These are phyloP conservation scores for Melanomma pulvis-pyrius DNA, from an alignment of 495 filamentous ascomycete genomes.

Conservation along the genomic window DNA sequence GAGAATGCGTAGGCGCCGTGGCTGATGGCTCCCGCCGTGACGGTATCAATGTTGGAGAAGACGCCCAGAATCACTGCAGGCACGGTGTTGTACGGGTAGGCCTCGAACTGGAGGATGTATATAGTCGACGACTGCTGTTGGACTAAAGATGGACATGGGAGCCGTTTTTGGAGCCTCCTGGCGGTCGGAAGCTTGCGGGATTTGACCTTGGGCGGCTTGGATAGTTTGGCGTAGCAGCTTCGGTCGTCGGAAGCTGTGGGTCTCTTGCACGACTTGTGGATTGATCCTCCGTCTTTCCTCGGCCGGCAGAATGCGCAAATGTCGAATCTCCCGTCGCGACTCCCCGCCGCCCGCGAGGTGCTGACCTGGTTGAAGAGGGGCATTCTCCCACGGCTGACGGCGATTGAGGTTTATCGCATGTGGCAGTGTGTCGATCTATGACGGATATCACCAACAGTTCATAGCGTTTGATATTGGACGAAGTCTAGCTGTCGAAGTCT, in stretches of 20 bases:
- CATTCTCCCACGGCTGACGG: neutral
- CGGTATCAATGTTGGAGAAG: neutral
- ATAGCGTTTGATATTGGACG: too few species aligned
- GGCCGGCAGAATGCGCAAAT: neutral
- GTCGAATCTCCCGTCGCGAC: neutral
- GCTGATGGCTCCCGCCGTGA: neutral
- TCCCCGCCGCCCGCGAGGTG: neutral
- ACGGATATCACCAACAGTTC: too few species aligned
- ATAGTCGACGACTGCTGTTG: neutral
- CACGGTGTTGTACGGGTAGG: neutral
- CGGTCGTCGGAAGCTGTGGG: neutral
- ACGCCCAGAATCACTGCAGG: neutral
- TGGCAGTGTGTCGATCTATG: too few species aligned
- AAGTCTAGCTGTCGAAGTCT: neutral
- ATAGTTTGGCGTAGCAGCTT: neutral
- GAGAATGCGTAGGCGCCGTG: constrained; percentile 14
- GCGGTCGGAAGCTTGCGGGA: neutral
- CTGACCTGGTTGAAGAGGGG: neutral
- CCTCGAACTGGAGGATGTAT: constrained; percentile 1
- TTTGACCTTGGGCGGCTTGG: constrained; percentile 8
- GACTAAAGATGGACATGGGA: neutral
- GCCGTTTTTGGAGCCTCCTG: neutral
- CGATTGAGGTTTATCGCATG: neutral
- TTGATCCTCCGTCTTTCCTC: neutral
- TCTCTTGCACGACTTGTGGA: neutral